Percentiles rank a stretch among this genome's conserved stretches.
These are phyloP conservation scores for Cantharellus cinnabarinus DNA, from an alignment of 768 basidiomycete species.

Conservation along the genomic window DNA sequence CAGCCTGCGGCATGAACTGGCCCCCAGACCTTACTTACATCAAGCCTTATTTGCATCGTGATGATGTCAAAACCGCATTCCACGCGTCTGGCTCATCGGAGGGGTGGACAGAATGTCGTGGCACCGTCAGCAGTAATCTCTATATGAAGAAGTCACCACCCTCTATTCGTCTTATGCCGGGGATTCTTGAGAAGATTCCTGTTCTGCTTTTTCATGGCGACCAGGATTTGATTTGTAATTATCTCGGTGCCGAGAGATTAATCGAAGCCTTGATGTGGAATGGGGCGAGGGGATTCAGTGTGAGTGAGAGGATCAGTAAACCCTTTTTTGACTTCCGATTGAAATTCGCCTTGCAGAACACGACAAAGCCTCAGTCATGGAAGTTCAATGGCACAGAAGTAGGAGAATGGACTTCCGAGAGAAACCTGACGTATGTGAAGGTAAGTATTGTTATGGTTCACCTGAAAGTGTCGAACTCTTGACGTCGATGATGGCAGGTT, in stretches of 20 bases:
- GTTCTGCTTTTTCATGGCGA: constrained; percentile 89
- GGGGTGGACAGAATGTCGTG: constrained; percentile 75
- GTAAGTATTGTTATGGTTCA: constrained; percentile 21
- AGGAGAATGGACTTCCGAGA: constrained; percentile 76
- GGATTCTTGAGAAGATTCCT: constrained; percentile 55
- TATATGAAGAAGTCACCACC: constrained; percentile 36
- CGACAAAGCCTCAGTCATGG: constrained; percentile 50
- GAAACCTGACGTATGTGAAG: constrained; percentile 88
- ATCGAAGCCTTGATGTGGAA: constrained; percentile 74
- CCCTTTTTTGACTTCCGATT: constrained; percentile 12
- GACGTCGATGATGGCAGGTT: constrained; percentile 27
- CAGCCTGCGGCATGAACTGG: constrained; percentile 97
- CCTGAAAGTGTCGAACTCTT: neutral
- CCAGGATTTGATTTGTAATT: constrained; percentile 93
- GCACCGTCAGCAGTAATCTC: constrained; percentile 44
- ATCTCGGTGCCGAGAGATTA: constrained; percentile 73
- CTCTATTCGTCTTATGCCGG: constrained; percentile 55
- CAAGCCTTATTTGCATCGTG: constrained; percentile 58
- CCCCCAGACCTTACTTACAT: constrained; percentile 66
- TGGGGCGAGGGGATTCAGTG: constrained; percentile 65
- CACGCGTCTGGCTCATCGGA: constrained; percentile 63
- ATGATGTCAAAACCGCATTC: constrained; percentile 60
- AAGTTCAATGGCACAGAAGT: constrained; percentile 52
- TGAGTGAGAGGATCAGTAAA: constrained; percentile 21
- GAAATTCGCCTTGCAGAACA: constrained; percentile 19